Base-by-base conservation (phyloP, 2,329 filamentous ascomycete species). In the Neonectria hederae region DNA sequence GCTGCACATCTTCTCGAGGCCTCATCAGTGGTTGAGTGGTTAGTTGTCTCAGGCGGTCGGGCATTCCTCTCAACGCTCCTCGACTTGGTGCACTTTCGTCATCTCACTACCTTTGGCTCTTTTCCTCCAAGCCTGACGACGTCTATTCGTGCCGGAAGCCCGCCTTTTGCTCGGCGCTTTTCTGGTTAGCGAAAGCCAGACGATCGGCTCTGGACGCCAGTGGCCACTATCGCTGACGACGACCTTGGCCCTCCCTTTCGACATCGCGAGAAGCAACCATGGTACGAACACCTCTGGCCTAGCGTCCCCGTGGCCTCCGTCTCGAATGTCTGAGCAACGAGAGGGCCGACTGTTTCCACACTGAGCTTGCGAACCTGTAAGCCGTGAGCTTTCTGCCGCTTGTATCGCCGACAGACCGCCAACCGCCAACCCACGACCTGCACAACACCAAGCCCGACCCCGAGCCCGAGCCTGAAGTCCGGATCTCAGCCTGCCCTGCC, bases 111-210 rank as follows among this genome's bases (percentile, higher is more conserved):
- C 62, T 58, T 48, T 42, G 52, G 43, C 32, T 49, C n/a, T 30
- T 57, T 53, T 46, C 49, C 59, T 52, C 30, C 45, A 43, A 30
- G 21, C 35, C 51, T 9, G 24, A 54, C 48, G 19, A 17, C 14
- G 26, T 26, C 43, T 55, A 40, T 45, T 35, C 52, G 19, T 56
- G 8, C 52, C 35, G 53, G 19, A 40, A 40, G 22, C 51, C 30
- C 32, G 58, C 53, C 66, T 59, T 61, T 45, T 49, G 57, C 49
- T 60, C 63, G 51, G 46, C 65, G 56, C 48, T 65, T 59, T 67
- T 65, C 65, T 62, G 70, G 71, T 72, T 69, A 66, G 58, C 70
- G 69, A 74, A 69, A 63, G 65, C 72, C 72, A 65, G 35, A 67
- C 69, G 64, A 72, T 72, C 71, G 63, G 56, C 65, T 52, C 62